A percentile compares a stretch with the other conserved stretches of the same genome.
Conservation (phyloP, 495 filamentous ascomycete species). For the Aspergillus sparsus region DNA sequence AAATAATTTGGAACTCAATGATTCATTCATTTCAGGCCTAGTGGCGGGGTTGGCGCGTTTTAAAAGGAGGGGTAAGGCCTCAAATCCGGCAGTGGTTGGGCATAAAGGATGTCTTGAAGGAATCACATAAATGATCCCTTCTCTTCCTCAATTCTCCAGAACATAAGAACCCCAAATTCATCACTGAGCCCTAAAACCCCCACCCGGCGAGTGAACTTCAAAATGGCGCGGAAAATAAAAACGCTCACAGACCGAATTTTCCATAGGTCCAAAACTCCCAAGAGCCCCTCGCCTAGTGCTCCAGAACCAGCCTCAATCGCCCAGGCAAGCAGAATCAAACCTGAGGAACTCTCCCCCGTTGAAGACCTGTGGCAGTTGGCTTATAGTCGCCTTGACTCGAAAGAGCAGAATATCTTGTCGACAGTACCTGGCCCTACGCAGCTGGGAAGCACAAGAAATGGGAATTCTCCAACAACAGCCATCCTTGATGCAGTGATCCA, state of each 20-base stretch:
- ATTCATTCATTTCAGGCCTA: too few relatives aligned
- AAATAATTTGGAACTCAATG: too few relatives aligned
- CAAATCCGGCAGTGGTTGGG: too few relatives aligned
- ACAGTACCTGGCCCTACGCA: neutral
- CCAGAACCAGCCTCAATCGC: neutral
- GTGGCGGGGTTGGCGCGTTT: too few relatives aligned
- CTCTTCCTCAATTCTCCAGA: too few relatives aligned
- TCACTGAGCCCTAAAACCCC: too few relatives aligned
- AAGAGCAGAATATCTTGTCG: conserved; percentile 2
- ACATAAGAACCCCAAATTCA: too few relatives aligned
- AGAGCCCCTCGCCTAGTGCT: neutral
- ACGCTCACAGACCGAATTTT: neutral
- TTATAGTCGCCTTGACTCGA: neutral
- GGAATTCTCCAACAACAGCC: neutral
- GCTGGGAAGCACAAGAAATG: neutral
- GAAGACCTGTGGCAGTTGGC: conserved; percentile 8
- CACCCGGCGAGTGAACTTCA: neutral
- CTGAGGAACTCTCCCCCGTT: neutral
- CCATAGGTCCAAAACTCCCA: neutral
- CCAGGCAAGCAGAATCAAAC: neutral
- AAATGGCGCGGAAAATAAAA: neutral
- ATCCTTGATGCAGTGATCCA: conserved; percentile 6
- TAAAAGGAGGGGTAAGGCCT: too few relatives aligned
- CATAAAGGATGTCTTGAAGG: too few relatives aligned
- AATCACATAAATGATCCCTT: too few relatives aligned